These are phyloP conservation scores for Aspergillus saccharolyticus DNA, from an alignment of 495 filamentous ascomycete genomes.

Conservation along the genomic window DNA sequence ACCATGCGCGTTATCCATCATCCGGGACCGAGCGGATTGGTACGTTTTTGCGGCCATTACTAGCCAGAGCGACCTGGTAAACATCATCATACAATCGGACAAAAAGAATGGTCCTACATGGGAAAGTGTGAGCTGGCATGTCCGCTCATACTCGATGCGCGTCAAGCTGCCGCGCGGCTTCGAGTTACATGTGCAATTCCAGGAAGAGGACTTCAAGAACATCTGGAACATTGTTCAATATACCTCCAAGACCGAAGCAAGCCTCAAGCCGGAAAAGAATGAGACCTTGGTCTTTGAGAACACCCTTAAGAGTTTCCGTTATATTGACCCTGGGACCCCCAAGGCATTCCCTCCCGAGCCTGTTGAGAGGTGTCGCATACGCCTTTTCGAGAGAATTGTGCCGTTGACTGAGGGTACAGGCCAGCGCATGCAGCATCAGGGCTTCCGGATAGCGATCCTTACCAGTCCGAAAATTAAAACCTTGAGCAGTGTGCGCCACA, in stretches of 20 bases:
- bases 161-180: constrained; percentile 66
- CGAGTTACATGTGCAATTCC: constrained; percentile 60
- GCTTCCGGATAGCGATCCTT: constrained; percentile 68
- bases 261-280: constrained; percentile 56
- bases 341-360: constrained; percentile 68
- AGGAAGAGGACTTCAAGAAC: constrained; percentile 66
- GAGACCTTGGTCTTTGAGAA: constrained; percentile 63
- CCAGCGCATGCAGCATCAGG: constrained; percentile 61
- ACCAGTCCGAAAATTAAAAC: constrained; percentile 72
- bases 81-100: constrained; percentile 65
- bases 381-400: constrained; percentile 63
- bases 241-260: constrained; percentile 64
- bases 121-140: constrained; percentile 74
- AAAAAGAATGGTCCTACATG: constrained; percentile 65
- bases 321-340: constrained; percentile 63
- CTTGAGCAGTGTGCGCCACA: constrained; percentile 65
- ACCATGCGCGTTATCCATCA: constrained; percentile 66
- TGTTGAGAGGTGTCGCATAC: constrained; percentile 60
- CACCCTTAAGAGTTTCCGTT: constrained; percentile 64
- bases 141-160: constrained; percentile 53
- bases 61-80: constrained; percentile 70
- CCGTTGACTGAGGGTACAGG: constrained; percentile 62
- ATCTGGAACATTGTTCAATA: constrained; percentile 80
- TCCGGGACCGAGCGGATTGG: constrained; percentile 62
- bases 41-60: constrained; percentile 63